Base-by-base conservation (phyloP, 441 rosid species). In the Populus hybrid region DNA sequence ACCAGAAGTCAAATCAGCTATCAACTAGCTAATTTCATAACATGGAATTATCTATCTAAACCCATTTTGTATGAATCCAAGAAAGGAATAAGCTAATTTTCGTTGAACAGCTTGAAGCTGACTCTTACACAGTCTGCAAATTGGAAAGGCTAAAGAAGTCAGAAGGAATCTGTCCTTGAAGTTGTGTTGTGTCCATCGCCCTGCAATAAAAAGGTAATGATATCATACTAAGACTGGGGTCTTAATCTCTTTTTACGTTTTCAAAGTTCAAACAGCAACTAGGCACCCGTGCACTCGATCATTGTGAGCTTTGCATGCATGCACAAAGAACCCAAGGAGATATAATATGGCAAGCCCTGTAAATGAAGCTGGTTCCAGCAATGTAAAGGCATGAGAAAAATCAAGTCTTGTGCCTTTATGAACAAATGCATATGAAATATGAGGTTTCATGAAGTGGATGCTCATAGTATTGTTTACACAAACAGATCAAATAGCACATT, bases 71-170 rank as follows among this genome's bases (percentile, higher is more conserved):
- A 11, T n/a, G 26, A 26, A 35, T 36, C 64, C 34, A 5, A 63
- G 50, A 8, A 4, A 64, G 23, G 11, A 65, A 65, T 50, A 8
- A 66, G 8, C 11, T 65, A 16, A 12, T 30, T 40, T 24, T 71
- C 11, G 8, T 46, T 23, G n/a, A 20, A 63, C 28, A 46, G 23
- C 35, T 18, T 69, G 8, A 66, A 80, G 74, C 36, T 42, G 40
- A 53, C 26, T 82, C 95, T 83, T 72, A 94, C 98, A 91, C 86
- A 0, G 88, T 91, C 77, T 91, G 88, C 78, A 96, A 82, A 16
- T 70, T n/a, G 36, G 84, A 16, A 81, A 88, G 90, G 85, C 80
- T 81, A 84, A 93, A 93, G 40, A 93, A 71, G 5, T 32, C 8
- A 38, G 5, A 2, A 50, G 97, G 98, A 80, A 96, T 70, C 72